Percentiles rank a stretch among this genome's conserved stretches.
Evolutionary conservation across 169 alveolate species (phyloP).

Genomic region (Amoebophrya sp.): DNA sequence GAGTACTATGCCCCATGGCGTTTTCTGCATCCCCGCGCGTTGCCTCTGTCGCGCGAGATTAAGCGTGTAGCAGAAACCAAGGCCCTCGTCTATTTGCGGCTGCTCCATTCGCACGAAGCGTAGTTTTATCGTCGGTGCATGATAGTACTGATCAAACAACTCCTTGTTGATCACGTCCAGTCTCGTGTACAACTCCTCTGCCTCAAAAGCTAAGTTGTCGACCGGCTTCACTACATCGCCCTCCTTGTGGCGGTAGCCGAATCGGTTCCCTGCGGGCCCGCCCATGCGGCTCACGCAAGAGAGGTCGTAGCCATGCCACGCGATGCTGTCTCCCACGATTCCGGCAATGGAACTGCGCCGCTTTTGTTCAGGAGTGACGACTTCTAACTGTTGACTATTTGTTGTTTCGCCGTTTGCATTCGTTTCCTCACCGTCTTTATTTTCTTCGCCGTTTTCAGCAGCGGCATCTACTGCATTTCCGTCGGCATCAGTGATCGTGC

Average conservation of each 20-base stretch:
- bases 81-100: background rate
- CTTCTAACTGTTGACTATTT: too few species aligned
- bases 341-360: too few species aligned
- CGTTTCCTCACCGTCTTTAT: too few species aligned
- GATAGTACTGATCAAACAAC: background rate
- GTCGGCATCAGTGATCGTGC: background rate
- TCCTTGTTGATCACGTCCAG: conserved; percentile 20
- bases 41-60: background rate
- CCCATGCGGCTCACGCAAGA: background rate
- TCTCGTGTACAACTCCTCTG: background rate
- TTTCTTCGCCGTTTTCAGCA: background rate
- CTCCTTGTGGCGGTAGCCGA: background rate
- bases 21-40: background rate
- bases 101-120: background rate
- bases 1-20: conserved; percentile 1
- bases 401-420: too few species aligned
- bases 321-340: too few species aligned
- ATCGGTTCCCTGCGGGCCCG: background rate
- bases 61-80: background rate
- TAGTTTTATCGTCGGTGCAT: background rate
- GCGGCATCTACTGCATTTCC: background rate
- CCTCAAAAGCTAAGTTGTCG: background rate
- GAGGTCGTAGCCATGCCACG: conserved; percentile 12
- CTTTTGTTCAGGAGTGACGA: background rate
- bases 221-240: conserved; percentile 14